A percentile compares a stretch with the other conserved stretches of the same genome.
Conservation (phyloP, 805 yeast species). For the Torulaspora delbrueckii region DNA sequence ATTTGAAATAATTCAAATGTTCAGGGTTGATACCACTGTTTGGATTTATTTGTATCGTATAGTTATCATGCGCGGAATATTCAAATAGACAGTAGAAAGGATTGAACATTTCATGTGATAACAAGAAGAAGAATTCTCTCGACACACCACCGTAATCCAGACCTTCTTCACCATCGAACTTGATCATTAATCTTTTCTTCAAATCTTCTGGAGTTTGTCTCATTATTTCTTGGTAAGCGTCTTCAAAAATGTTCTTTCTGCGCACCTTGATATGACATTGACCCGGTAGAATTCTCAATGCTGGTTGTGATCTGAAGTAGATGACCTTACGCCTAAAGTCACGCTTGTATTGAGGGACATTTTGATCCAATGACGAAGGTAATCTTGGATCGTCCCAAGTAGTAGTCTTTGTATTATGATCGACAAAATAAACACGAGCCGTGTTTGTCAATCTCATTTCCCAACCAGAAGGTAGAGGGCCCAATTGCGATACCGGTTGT, state of each 20-base stretch:
- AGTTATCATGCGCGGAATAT: constrained; percentile 96
- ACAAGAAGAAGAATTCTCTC: constrained; percentile 91
- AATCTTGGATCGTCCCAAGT: constrained; percentile 99
- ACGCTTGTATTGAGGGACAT: constrained; percentile 98
- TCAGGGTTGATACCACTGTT: constrained; percentile 96
- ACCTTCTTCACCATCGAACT: constrained; percentile 99
- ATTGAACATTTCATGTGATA: constrained; percentile 97
- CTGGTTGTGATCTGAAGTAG: constrained; percentile 97
- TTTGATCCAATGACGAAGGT: constrained; percentile 95
- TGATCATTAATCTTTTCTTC: constrained; percentile 95
- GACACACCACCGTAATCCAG: constrained; percentile 99
- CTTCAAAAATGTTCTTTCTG: constrained; percentile 94
- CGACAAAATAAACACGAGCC: constrained; percentile 97
- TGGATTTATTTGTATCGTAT: constrained; percentile 95
- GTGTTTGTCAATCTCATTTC: constrained; percentile 99
- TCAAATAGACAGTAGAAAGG: constrained; percentile 97
- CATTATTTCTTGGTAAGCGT: constrained; percentile 97
- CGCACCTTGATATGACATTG: constrained; percentile 98
- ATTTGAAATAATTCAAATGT: constrained; percentile 95
- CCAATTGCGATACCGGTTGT: constrained; percentile 95
- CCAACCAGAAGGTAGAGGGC: constrained; percentile 99
- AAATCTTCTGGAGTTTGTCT: constrained; percentile 97
- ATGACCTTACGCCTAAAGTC: constrained; percentile 97
- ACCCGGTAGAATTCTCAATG: constrained; percentile 93
- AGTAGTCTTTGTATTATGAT: constrained; percentile 97